Evolutionary conservation across 306 rosid genomes (phyloP).

Genomic region (Ceratonia siliqua): DNA sequence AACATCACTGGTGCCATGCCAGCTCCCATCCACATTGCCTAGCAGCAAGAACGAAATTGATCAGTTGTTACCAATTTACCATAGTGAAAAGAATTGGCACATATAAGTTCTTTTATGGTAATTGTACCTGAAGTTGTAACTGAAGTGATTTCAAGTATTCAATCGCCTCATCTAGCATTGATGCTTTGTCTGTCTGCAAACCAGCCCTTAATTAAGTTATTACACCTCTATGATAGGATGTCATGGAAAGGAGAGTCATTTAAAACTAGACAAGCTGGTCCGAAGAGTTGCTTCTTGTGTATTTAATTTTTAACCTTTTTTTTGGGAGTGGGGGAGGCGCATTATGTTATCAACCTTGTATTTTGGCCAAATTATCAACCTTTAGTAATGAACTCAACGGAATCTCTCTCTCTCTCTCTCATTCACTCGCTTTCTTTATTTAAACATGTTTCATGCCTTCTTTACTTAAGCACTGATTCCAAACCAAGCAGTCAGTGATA

Average conservation of each 20-base stretch:
- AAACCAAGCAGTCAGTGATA: neutral
- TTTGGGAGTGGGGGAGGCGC: neutral
- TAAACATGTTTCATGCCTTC: neutral
- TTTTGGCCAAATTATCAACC: too few species aligned
- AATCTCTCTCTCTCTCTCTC: neutral
- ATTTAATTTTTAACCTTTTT: neutral
- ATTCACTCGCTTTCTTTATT: neutral
- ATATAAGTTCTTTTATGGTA: neutral
- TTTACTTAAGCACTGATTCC: neutral
- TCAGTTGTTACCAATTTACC: constrained; percentile 8
- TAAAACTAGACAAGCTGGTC: neutral
- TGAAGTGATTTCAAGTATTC: constrained; percentile 92
- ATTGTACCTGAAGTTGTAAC: constrained; percentile 85
- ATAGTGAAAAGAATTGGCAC: constrained; percentile 18
- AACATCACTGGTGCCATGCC: constrained; percentile 87
- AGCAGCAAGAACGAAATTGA: constrained; percentile 19
- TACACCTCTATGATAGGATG: constrained; percentile 13
- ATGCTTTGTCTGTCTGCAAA: constrained; percentile 93
- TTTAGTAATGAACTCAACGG: neutral
- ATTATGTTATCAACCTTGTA: too few species aligned
- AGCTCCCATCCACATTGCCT: constrained; percentile 97
- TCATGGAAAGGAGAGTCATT: constrained; percentile 16
- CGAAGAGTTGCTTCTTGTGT: neutral
- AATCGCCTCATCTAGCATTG: constrained; percentile 93
- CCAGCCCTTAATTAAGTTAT: constrained; percentile 5